Percentiles rank a stretch among this genome's conserved stretches.
Evolutionary conservation across 1,284 basidiomycete species (phyloP).

Genomic region (Golubevia sp.): DNA sequence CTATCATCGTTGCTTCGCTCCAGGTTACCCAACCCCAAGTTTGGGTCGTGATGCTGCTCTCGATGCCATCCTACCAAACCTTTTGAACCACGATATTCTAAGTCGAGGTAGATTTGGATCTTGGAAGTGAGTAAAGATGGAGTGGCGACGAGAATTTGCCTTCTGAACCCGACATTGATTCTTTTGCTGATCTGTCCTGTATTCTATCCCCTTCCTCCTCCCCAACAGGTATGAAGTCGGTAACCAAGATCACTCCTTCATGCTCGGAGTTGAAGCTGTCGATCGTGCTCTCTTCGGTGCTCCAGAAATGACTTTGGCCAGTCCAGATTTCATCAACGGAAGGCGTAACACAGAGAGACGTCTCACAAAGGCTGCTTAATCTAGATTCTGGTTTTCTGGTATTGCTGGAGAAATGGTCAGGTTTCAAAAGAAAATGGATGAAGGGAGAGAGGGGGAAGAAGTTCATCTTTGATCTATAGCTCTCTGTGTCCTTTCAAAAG

Average conservation of each 20-base stretch:
- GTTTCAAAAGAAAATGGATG: no score
- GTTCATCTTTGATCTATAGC: no score
- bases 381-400: constrained; percentile 8
- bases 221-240: constrained; percentile 62
- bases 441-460: no score
- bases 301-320: constrained; percentile 64
- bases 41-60: constrained; percentile 57
- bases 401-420: no score
- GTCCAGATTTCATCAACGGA: constrained; percentile 65
- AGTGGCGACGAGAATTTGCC: background rate
- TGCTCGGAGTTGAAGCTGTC: constrained; percentile 66
- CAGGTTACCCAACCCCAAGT: constrained; percentile 59
- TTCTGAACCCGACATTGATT: background rate
- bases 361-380: constrained; percentile 31
- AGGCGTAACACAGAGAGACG: constrained; percentile 63
- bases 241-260: constrained; percentile 67
- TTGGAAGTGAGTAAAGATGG: constrained; percentile 38
- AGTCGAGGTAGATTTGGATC: constrained; percentile 58
- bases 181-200: background rate
- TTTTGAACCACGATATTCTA: constrained; percentile 49
- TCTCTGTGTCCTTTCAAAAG: no score
- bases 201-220: background rate
- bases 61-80: constrained; percentile 40
- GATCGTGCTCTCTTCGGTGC: constrained; percentile 64
- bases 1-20: constrained; percentile 58